Evolutionary conservation across 2,329 filamentous ascomycete species (phyloP).

Genomic region (Fusarium marasasianum): DNA sequence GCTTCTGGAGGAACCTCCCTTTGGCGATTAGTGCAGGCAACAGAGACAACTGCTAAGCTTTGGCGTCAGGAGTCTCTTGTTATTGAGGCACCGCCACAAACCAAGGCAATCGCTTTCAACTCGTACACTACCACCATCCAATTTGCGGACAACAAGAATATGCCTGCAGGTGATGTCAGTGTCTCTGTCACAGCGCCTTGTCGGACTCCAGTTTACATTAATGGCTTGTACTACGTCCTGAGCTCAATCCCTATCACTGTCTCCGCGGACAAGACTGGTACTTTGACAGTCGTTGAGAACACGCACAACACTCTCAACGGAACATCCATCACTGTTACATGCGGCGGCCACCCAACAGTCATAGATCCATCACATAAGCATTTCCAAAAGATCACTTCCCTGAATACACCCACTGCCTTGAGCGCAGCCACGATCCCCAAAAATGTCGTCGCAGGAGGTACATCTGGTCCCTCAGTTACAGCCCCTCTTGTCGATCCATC

Average conservation of each 20-base stretch:
- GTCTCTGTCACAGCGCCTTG: neutral
- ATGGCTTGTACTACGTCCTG: neutral
- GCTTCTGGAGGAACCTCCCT: neutral
- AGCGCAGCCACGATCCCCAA: neutral
- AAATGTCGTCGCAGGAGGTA: neutral
- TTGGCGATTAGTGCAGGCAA: neutral
- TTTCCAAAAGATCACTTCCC: neutral
- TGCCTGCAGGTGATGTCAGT: rapidly evolving
- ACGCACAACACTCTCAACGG: neutral
- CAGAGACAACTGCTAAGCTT: neutral
- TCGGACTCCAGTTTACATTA: neutral
- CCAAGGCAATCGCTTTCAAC: neutral
- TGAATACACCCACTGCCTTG: neutral
- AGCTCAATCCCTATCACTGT: neutral
- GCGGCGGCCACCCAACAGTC: neutral
- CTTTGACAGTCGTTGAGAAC: neutral
- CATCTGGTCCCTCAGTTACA: neutral
- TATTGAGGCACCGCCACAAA: neutral
- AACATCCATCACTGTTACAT: neutral
- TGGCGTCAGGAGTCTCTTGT: neutral
- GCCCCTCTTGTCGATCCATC: neutral
- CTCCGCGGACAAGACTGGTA: neutral
- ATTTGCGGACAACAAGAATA: neutral
- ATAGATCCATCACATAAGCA: neutral
- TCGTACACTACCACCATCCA: neutral